Evolutionary conservation across 1,284 basidiomycete genomes (phyloP).

Genomic region (Fomitopsis schrenkii): DNA sequence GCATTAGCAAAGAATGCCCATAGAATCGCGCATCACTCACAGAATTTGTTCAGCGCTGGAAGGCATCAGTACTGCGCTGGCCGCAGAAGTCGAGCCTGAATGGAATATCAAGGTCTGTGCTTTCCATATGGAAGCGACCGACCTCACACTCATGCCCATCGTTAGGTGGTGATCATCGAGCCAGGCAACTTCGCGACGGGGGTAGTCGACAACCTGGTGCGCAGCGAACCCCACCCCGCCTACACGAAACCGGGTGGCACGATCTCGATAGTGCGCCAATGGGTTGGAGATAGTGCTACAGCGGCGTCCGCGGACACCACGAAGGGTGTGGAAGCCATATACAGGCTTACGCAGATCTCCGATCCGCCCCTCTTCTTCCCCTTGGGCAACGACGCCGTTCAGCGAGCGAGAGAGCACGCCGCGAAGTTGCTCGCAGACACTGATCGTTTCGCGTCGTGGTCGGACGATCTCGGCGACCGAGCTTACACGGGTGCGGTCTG

Average conservation of each 20-base stretch:
- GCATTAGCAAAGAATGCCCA: neutral
- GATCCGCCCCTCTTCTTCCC: slow-evolving; percentile 10
- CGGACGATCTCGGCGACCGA: slow-evolving; percentile 4
- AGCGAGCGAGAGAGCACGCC: neutral
- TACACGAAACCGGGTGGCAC: neutral
- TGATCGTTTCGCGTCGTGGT: slow-evolving; percentile 12
- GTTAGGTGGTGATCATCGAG: slow-evolving; percentile 7
- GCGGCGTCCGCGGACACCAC: neutral
- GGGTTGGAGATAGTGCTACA: neutral
- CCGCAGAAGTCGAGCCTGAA: slow-evolving; percentile 30
- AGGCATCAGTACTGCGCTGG: slow-evolving; percentile 29
- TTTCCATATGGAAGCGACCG: neutral
- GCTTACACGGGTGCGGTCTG: neutral
- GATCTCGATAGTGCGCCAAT: neutral
- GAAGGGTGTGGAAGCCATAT: slow-evolving; percentile 4
- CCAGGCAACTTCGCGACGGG: slow-evolving; percentile 5
- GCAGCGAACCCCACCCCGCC: neutral
- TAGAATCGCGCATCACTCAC: neutral
- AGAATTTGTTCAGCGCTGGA: slow-evolving; percentile 16
- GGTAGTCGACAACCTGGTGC: neutral
- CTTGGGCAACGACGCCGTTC: slow-evolving; percentile 7
- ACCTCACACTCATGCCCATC: neutral
- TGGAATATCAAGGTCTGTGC: slow-evolving; percentile 38
- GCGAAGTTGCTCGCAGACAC: slow-evolving; percentile 1
- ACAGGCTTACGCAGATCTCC: neutral